Percentiles rank a stretch among this genome's conserved stretches.
Conservation (phyloP, 208 protist species). For the Tritrichomonas musculus region DNA sequence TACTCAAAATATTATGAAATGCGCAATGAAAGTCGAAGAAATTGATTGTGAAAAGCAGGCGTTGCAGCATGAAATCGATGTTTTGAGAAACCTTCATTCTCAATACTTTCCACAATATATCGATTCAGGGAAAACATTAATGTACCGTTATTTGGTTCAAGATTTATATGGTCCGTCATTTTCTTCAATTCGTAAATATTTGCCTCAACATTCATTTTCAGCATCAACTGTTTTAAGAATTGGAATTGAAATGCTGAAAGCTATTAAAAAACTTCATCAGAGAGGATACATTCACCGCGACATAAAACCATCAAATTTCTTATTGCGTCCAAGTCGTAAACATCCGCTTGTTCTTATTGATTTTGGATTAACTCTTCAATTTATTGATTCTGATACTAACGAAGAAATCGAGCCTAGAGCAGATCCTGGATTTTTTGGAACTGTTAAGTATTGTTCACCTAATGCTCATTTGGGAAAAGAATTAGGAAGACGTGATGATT, state of each 20-base stretch:
- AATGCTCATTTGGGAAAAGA: background rate
- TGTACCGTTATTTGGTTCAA: background rate
- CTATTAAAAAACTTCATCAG: background rate
- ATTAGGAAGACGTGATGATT: background rate
- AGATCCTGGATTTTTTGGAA: background rate
- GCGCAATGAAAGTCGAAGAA: conserved; percentile 15
- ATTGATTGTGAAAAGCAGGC: background rate
- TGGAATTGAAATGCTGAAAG: background rate
- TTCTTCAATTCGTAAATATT: background rate
- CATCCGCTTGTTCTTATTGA: background rate
- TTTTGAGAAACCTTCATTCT: background rate
- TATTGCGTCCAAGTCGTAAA: background rate
- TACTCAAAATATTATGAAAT: background rate
- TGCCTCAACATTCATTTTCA: background rate
- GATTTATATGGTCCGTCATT: background rate
- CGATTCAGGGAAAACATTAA: background rate
- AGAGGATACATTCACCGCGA: background rate
- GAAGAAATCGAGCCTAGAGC: background rate
- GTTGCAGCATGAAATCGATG: background rate
- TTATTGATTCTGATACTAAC: background rate
- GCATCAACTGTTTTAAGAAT: background rate
- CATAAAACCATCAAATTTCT: background rate
- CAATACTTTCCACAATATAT: background rate
- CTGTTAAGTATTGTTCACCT: background rate
- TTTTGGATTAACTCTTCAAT: background rate